Evolutionary conservation across 2,329 filamentous ascomycete genomes (phyloP).

Genomic region (Aphanoascus verrucosus): DNA sequence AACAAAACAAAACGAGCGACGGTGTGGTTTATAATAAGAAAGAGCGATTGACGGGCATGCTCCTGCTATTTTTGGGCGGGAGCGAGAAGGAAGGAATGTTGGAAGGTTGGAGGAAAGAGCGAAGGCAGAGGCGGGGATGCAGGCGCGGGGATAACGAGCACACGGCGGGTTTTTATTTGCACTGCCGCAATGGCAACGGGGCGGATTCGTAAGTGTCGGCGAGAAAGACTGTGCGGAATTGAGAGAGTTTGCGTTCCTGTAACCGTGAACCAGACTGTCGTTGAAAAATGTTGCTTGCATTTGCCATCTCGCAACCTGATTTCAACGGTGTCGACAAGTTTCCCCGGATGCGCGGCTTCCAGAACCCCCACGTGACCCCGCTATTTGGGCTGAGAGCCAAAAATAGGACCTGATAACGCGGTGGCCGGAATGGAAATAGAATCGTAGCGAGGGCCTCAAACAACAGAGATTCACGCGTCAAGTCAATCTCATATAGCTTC

Average conservation of each 20-base stretch:
- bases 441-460: too few species aligned
- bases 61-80: background rate
- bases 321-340: background rate
- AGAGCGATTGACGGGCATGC: background rate
- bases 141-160: too few species aligned
- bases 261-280: conserved; percentile 4
- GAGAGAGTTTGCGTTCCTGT: conserved; percentile 6
- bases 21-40: background rate
- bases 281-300: background rate
- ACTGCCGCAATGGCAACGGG: conserved; percentile 2
- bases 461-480: background rate
- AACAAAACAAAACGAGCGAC: conserved; percentile 2
- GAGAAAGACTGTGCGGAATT: background rate
- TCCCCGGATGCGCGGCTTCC: background rate
- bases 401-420: background rate
- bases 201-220: background rate
- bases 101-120: background rate
- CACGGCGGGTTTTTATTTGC: conserved; percentile 6
- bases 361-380: background rate
- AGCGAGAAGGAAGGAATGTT: background rate
- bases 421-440: too few species aligned
- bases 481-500: conserved; percentile 4
- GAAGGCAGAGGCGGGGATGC: background rate
- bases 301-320: background rate
- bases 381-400: background rate